Evolutionary conservation across 2,329 filamentous ascomycete genomes (phyloP).

Genomic region (Orbilia javanica): DNA sequence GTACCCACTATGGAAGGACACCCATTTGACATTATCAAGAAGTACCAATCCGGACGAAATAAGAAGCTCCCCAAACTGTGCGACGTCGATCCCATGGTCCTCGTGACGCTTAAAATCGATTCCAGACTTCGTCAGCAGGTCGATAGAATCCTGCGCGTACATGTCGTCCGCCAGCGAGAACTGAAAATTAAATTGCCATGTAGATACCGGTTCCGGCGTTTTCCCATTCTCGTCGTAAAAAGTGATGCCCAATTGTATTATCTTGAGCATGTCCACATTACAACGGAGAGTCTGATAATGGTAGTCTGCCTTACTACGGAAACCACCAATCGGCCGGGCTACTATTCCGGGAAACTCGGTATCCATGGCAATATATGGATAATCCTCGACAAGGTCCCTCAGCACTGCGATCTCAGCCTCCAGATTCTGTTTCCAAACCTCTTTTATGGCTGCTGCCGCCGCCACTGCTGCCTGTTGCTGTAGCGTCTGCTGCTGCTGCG

Average conservation of each 20-base stretch:
- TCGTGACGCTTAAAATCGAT: conserved; percentile 89
- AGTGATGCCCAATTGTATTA: conserved; percentile 96
- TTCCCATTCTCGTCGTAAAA: conserved; percentile 93
- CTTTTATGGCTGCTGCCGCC: conserved; percentile 74
- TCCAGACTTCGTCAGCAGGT: conserved; percentile 89
- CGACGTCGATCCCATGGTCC: conserved; percentile 88
- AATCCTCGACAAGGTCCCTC: conserved; percentile 85
- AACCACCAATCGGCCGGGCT: conserved; percentile 91
- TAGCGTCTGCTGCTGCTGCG: conserved; percentile 63
- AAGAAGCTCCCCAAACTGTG: conserved; percentile 87
- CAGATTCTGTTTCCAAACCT: conserved; percentile 95
- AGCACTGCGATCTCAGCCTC: conserved; percentile 89
- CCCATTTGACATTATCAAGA: conserved; percentile 90
- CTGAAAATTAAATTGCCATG: conserved; percentile 99
- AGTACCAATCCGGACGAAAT: conserved; percentile 93
- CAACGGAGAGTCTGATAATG: conserved; percentile 98
- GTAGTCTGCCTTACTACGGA: conserved; percentile 95
- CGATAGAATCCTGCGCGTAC: conserved; percentile 96
- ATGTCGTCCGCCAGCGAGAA: conserved; percentile 96
- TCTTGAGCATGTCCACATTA: conserved; percentile 96
- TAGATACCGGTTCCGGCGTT: conserved; percentile 75
- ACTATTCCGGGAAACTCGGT: conserved; percentile 99
- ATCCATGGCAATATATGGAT: conserved; percentile 98
- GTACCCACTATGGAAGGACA: conserved; percentile 97
- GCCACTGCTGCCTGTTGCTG: conserved; percentile 70